Percentiles rank a stretch among this genome's conserved stretches.
These are phyloP conservation scores for Parathielavia hyrcaniae DNA, from an alignment of 495 filamentous ascomycete species.

Conservation along the genomic window DNA sequence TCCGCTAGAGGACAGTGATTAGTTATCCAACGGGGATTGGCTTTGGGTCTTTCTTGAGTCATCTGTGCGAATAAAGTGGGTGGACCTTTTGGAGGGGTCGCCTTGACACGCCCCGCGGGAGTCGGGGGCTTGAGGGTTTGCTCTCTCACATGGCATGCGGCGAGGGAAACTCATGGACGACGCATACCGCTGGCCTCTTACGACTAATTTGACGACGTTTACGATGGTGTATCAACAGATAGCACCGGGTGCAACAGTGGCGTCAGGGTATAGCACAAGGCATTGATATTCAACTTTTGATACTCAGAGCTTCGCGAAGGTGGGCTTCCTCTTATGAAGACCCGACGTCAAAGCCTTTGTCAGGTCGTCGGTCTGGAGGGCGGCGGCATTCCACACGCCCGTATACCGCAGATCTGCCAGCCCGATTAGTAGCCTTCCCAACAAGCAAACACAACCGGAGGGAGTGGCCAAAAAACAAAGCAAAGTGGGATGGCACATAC, in stretches of 20 bases:
- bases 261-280: neutral
- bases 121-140: too few species aligned
- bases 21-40: neutral
- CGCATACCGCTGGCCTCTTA: neutral
- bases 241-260: neutral
- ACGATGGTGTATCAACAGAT: neutral
- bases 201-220: neutral
- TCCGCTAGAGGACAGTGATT: slow-evolving; percentile 41
- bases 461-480: slow-evolving; percentile 2
- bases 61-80: too few species aligned
- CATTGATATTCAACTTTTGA: neutral
- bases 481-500: slow-evolving; percentile 41
- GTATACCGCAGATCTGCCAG: slow-evolving; percentile 69
- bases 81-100: too few species aligned
- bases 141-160: neutral
- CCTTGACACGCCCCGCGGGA: too few species aligned
- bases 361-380: slow-evolving; percentile 77
- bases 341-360: slow-evolving; percentile 65
- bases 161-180: neutral
- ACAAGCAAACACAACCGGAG: slow-evolving; percentile 3
- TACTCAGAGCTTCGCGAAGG: slow-evolving; percentile 75
- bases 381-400: slow-evolving; percentile 75
- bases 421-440: neutral
- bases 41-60: too few species aligned
- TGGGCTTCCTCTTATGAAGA: slow-evolving; percentile 70